Percentiles rank a stretch among this genome's conserved stretches.
Evolutionary conservation across 352 stramenopile species (phyloP).

Genomic region (Phytopythium mirpurense): DNA sequence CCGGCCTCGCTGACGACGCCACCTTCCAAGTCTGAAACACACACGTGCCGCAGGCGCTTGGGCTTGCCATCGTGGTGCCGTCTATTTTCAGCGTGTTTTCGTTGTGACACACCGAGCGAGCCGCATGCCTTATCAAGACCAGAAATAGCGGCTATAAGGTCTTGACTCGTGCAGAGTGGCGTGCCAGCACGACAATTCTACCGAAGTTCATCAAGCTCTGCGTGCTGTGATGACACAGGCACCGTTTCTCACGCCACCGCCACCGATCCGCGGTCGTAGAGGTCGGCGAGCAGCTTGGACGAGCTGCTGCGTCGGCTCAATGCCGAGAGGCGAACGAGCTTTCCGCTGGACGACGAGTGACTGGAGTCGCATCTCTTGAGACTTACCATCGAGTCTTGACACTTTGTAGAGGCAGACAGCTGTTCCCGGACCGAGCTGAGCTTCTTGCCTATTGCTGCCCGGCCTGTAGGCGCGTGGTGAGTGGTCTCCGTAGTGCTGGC

Average conservation of each 20-base stretch:
- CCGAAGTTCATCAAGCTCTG: too few species aligned
- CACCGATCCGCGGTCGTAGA: neutral
- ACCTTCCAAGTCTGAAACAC: neutral
- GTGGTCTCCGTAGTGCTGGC: neutral
- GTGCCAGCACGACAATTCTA: too few species aligned
- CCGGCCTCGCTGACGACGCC: too few species aligned
- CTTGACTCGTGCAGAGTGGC: too few species aligned
- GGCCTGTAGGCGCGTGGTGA: neutral
- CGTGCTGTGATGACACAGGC: too few species aligned
- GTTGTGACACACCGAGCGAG: neutral
- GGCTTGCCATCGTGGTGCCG: neutral
- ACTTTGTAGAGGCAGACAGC: too few species aligned
- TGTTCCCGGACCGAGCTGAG: neutral
- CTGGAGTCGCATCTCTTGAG: constrained; percentile 11
- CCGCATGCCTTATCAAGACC: neutral
- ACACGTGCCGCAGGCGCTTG: neutral
- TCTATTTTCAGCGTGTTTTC: neutral
- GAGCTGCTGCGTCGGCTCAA: constrained; percentile 20
- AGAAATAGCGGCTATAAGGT: neutral
- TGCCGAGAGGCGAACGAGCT: constrained; percentile 13
- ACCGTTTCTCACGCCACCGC: neutral
- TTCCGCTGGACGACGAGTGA: constrained; percentile 16
- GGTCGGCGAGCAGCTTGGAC: constrained; percentile 3
- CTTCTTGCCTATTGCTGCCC: neutral
- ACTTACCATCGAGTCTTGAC: constrained; percentile 1